Evolutionary conservation across 805 yeast genomes (phyloP).

Genomic region (Saturnispora diversa): DNA sequence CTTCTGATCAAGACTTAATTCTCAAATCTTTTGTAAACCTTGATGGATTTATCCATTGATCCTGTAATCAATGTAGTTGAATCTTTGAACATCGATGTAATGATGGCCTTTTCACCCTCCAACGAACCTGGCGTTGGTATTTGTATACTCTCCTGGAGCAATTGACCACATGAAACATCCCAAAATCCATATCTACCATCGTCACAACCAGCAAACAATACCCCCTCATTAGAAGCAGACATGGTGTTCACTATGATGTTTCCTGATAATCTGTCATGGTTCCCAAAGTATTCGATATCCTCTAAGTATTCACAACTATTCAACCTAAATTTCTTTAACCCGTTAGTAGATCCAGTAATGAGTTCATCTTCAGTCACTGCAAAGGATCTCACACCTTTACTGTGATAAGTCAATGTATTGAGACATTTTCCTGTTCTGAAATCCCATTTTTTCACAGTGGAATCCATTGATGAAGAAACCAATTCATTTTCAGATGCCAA

Average conservation of each 20-base stretch:
- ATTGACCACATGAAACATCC: slow-evolving; percentile 67
- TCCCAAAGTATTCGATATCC: slow-evolving; percentile 41
- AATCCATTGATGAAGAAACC: slow-evolving; percentile 74
- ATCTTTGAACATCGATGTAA: slow-evolving; percentile 72
- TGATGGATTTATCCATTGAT: slow-evolving; percentile 57
- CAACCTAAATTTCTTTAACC: slow-evolving; percentile 73
- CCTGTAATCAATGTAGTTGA: slow-evolving; percentile 60
- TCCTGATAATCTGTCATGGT: slow-evolving; percentile 27
- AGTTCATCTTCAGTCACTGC: slow-evolving; percentile 57
- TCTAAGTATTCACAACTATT: slow-evolving; percentile 64
- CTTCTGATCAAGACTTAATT: slow-evolving; percentile 13
- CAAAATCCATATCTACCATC: slow-evolving; percentile 70
- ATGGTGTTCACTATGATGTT: slow-evolving; percentile 58
- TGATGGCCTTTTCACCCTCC: slow-evolving; percentile 58
- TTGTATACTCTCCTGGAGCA: slow-evolving; percentile 47
- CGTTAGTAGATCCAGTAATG: slow-evolving; percentile 74
- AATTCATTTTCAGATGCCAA: slow-evolving; percentile 79
- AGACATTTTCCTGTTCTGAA: slow-evolving; percentile 66
- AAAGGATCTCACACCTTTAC: slow-evolving; percentile 70
- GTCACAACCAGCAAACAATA: slow-evolving; percentile 75
- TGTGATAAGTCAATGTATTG: slow-evolving; percentile 75
- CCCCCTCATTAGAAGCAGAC: slow-evolving; percentile 42
- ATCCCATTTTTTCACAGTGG: slow-evolving; percentile 88
- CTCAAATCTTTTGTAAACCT: slow-evolving; percentile 2
- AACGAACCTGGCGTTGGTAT: slow-evolving; percentile 62